Conservation (phyloP, 352 stramenopile genomes). For the Globisporangium acanthophoron region DNA sequence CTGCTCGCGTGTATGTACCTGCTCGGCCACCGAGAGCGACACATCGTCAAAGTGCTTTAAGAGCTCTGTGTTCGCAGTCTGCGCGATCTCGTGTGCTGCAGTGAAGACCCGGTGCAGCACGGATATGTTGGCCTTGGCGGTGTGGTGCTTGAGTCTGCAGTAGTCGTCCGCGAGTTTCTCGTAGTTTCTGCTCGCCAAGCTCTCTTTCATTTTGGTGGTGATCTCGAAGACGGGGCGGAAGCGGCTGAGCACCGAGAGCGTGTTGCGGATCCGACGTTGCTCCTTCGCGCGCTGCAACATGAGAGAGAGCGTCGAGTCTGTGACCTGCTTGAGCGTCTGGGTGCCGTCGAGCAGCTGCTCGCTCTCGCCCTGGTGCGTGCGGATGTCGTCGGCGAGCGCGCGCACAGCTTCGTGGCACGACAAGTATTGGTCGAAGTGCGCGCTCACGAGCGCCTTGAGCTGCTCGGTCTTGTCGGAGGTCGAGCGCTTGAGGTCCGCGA, state of each 20-base stretch:
- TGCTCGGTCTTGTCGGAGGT: slow-evolving; percentile 83
- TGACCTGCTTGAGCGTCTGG: slow-evolving; percentile 49
- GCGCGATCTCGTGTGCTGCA: slow-evolving; percentile 54
- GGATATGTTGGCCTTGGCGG: slow-evolving; percentile 51
- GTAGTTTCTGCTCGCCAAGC: slow-evolving; percentile 56
- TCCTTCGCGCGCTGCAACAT: slow-evolving; percentile 74
- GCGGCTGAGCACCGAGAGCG: slow-evolving; percentile 55
- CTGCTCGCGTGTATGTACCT: slow-evolving; percentile 18
- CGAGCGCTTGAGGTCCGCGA: slow-evolving; percentile 63
- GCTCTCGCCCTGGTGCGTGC: slow-evolving; percentile 51
- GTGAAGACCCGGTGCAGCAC: slow-evolving; percentile 50
- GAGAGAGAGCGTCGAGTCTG: slow-evolving; percentile 64
- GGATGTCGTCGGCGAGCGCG: slow-evolving; percentile 53
- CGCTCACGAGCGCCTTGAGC: slow-evolving; percentile 73
- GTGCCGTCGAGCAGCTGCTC: slow-evolving; percentile 45
- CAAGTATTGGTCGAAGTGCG: slow-evolving; percentile 82
- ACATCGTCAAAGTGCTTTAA: slow-evolving; percentile 60
- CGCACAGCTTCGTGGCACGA: slow-evolving; percentile 78
- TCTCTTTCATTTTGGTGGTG: slow-evolving; percentile 70
- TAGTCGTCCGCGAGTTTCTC: slow-evolving; percentile 74
- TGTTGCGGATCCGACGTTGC: slow-evolving; percentile 72
- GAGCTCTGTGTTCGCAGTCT: slow-evolving; percentile 51
- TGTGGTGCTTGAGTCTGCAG: slow-evolving; percentile 59
- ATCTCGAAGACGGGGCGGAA: slow-evolving; percentile 72
- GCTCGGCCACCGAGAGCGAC: slow-evolving; percentile 49